A percentile compares a stretch with the other conserved stretches of the same genome.
phyloP scores from a whole-genome alignment of 2,329 filamentous ascomycete species.

The Venturia carpophila region DNA sequence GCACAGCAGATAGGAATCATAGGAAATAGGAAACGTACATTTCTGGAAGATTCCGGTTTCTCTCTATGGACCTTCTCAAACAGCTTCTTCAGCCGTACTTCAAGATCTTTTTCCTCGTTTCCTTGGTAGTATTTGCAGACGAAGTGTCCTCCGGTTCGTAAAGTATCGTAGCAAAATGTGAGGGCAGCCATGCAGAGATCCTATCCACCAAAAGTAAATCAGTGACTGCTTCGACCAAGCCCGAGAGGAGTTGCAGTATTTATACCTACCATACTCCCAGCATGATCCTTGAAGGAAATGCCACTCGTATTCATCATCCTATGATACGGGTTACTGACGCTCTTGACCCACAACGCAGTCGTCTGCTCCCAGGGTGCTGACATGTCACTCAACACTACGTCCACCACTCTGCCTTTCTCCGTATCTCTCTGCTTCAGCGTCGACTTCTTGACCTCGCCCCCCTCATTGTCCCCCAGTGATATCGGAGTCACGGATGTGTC shows the following conservation, averaged over 20 bases:
- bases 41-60: constrained; percentile 86
- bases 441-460: constrained; percentile 22
- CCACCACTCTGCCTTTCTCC: constrained; percentile 55
- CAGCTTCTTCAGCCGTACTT: constrained; percentile 63
- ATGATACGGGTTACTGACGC: constrained; percentile 80
- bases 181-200: constrained; percentile 84
- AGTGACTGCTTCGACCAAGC: background rate
- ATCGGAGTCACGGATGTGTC: background rate
- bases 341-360: constrained; percentile 71
- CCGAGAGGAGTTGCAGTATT: background rate
- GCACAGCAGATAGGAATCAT: background rate
- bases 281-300: constrained; percentile 76
- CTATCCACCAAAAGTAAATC: constrained; percentile 40
- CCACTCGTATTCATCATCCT: constrained; percentile 99
- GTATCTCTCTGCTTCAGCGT: constrained; percentile 31
- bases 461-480: constrained; percentile 16
- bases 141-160: constrained; percentile 78
- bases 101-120: constrained; percentile 70
- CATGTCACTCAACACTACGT: constrained; percentile 98
- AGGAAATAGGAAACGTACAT: constrained; percentile 47
- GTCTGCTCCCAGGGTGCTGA: constrained; percentile 89
- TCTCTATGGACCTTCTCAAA: constrained; percentile 76
- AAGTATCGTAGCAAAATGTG: constrained; percentile 74
- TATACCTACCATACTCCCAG: constrained; percentile 77
- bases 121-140: constrained; percentile 98